Base-by-base conservation (phyloP, 1,139 yeast genomes). In the Arxiozyma slooffiae region DNA sequence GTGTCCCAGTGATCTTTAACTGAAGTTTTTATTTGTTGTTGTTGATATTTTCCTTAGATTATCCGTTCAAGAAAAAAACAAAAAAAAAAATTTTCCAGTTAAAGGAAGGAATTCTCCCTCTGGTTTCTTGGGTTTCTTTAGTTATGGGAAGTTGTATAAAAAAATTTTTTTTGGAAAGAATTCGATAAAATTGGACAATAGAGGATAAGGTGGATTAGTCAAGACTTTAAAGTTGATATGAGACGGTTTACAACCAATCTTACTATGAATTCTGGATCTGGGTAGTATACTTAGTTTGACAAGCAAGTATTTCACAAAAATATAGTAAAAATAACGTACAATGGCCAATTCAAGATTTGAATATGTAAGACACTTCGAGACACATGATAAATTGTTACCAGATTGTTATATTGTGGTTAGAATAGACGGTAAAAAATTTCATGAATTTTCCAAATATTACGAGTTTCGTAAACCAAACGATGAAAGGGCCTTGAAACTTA, bases 371-470 rank as follows among this genome's bases (percentile, higher is more conserved):
- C 70, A 72, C 53, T 92, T 88, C 67, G 99, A 92, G 66, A 71
- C 79, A 41, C 92, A 85, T 54, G 81, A 81, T 61, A 70, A 72
- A 39, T 73, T 94, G 6, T 74, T 92, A 0, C 96, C 92, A 0
- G 84, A 88, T 50, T 81, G 95, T 0, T 85, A 82, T 68, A 81
- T 92, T 14, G 83, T 92, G 23, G 78, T 94, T 16, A 74, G 99
- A 47, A 81, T 92, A 0, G 99, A 92, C 63, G 99, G 99, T 1
- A 79, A 95, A 58, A 95, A 96, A 24, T 92, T 92, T 67, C 98
- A 92, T 68, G 82, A 80, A 63, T 85, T 92, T 60, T 82, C 96
- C 7, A 76, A 77, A 41, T 71, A 70, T 53, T 94, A 92, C 65
- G 67, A 77, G 1, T 92, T 94, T 65, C 77, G 68, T 1, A 92